These are phyloP conservation scores for Eucalyptus sp. DNA, from an alignment of 345 rosid genomes.

Conservation along the genomic window DNA sequence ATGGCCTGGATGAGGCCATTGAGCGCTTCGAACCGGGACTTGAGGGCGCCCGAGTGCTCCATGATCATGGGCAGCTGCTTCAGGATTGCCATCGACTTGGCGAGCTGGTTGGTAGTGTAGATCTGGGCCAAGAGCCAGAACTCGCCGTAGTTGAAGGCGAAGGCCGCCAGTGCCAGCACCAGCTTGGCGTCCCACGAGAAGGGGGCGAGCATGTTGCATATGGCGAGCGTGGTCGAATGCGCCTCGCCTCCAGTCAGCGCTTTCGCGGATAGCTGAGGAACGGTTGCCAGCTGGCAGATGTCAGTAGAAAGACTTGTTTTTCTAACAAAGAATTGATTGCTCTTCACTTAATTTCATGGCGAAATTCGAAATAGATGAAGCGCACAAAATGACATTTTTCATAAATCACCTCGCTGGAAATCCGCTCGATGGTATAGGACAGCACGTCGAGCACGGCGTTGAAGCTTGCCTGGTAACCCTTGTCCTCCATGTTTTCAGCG, in stretches of 20 bases:
- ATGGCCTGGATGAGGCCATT: slow-evolving; percentile 40
- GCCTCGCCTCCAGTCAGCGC: slow-evolving; percentile 49
- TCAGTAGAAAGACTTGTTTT: neutral
- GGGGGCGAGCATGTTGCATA: slow-evolving; percentile 32
- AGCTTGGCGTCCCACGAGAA: slow-evolving; percentile 78
- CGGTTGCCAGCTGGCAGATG: neutral
- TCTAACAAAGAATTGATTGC: neutral
- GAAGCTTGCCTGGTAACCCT: slow-evolving; percentile 4
- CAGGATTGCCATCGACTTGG: slow-evolving; percentile 70
- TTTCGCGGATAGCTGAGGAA: slow-evolving; percentile 42
- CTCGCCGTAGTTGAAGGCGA: slow-evolving; percentile 74
- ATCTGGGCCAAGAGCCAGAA: slow-evolving; percentile 72
- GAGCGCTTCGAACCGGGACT: slow-evolving; percentile 44
- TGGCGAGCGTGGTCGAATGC: slow-evolving; percentile 40
- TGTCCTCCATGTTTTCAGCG: slow-evolving; percentile 21
- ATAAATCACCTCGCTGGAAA: slow-evolving; percentile 43
- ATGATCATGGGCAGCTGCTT: slow-evolving; percentile 57
- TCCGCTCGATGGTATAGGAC: slow-evolving; percentile 47
- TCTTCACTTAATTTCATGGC: neutral
- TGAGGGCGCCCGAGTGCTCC: slow-evolving; percentile 26
- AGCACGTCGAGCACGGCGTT: slow-evolving; percentile 21
- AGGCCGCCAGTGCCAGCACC: slow-evolving; percentile 61
- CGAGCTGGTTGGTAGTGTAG: slow-evolving; percentile 54
- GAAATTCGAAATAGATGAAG: neutral
- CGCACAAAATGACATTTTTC: neutral